Conservation (phyloP, 768 basidiomycete genomes). For the Pleurotus giganteus region DNA sequence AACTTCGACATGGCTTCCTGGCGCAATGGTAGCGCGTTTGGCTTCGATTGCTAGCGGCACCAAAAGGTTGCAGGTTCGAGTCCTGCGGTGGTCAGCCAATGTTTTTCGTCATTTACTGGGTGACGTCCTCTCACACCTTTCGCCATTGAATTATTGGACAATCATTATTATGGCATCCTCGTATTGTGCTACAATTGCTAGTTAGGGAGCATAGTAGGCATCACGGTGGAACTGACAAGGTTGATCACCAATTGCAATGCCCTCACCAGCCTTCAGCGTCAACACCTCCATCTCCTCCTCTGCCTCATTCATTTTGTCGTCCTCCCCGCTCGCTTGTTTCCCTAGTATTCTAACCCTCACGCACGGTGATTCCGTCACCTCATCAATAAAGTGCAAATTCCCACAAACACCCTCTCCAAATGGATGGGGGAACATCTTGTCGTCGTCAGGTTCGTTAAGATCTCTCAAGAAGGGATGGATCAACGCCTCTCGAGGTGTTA, state of each 20-base stretch:
- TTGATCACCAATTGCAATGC: conserved; percentile 55
- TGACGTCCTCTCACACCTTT: too few species aligned
- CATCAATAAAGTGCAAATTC: conserved; percentile 57
- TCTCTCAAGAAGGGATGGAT: conserved; percentile 75
- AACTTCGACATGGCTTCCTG: conserved; percentile 56
- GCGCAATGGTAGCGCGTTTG: conserved; percentile 97
- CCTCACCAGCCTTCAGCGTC: conserved; percentile 40
- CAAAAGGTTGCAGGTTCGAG: conserved; percentile 98
- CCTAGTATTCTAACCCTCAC: conserved; percentile 39
- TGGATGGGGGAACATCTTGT: conserved; percentile 68
- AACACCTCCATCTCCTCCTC: conserved; percentile 26
- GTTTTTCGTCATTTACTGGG: not conserved
- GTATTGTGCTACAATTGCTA: too few species aligned
- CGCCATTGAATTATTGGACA: too few species aligned
- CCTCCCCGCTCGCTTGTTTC: conserved; percentile 16
- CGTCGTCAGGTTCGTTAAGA: conserved; percentile 47
- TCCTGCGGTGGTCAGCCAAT: conserved; percentile 77
- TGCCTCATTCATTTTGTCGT: conserved; percentile 14
- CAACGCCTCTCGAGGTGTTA: conserved; percentile 74
- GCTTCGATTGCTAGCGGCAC: conserved; percentile 74
- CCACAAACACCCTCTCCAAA: conserved; percentile 68
- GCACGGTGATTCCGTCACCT: conserved; percentile 51
- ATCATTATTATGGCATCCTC: not conserved
- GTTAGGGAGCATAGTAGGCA: too few species aligned
- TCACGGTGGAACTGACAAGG: conserved; percentile 63